These are phyloP conservation scores for Monascus ruber DNA, from an alignment of 2,329 filamentous ascomycete genomes.

Conservation along the genomic window DNA sequence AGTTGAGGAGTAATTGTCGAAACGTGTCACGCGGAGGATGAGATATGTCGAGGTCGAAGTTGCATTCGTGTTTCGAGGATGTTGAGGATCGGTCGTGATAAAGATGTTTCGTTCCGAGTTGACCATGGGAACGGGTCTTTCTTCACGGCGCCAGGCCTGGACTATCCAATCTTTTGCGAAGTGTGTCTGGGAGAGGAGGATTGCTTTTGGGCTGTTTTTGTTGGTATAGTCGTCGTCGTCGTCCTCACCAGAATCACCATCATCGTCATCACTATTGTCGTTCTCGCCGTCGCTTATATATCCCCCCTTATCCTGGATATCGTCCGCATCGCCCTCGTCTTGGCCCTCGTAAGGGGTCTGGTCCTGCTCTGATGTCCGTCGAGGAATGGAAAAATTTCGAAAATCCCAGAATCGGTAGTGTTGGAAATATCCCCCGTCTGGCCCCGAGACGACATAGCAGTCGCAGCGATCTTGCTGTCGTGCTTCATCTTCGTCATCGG, in stretches of 20 bases:
- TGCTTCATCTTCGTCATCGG: too few species aligned
- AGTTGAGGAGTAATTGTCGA: constrained; percentile 33
- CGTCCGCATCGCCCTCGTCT: constrained; percentile 5
- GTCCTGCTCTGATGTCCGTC: constrained; percentile 13
- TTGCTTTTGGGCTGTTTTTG: constrained; percentile 8
- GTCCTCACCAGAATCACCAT: too few species aligned
- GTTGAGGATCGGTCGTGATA: constrained; percentile 20
- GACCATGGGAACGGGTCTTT: constrained; percentile 31
- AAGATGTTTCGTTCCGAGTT: constrained; percentile 39
- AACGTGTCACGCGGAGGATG: constrained; percentile 36
- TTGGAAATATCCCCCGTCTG: constrained; percentile 37
- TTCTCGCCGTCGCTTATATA: too few species aligned
- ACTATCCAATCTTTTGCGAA: constrained; percentile 30
- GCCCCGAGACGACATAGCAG: constrained; percentile 36
- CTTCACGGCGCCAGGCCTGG: constrained; percentile 35
- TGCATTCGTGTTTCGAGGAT: constrained; percentile 4
- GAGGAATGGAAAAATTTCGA: constrained; percentile 27
- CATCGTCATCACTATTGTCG: too few species aligned
- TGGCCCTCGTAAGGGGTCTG: constrained; percentile 8
- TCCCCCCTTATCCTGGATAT: constrained; percentile 1
- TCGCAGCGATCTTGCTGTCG: constrained; percentile 19
- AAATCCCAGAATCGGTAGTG: constrained; percentile 44
- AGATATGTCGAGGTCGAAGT: constrained; percentile 27
- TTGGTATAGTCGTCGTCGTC: neutral
- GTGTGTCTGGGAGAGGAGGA: constrained; percentile 20